These are phyloP conservation scores for Tillandsia fasciculata DNA, from an alignment of 176 grass and related monocot genomes.

Conservation along the genomic window DNA sequence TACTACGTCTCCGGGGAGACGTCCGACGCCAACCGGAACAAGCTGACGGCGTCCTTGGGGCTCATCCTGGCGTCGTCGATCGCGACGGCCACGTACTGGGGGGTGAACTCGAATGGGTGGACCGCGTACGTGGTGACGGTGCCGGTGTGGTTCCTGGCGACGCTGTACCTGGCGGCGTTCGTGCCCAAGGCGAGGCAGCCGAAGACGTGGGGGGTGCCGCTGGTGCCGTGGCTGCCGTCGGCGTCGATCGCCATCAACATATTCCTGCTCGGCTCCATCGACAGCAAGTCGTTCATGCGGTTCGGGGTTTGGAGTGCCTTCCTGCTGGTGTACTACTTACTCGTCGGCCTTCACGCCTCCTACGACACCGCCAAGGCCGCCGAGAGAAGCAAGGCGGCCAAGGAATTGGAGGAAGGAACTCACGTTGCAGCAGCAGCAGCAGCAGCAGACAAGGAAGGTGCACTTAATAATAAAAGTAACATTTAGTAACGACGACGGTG, in stretches of 20 bases:
- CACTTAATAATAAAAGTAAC: too few relatives aligned
- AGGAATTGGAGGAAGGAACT: not conserved
- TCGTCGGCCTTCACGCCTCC: conserved; percentile 82
- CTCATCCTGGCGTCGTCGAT: conserved; percentile 33
- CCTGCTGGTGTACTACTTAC: conserved; percentile 77
- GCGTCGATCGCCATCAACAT: conserved; percentile 69
- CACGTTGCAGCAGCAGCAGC: too few relatives aligned
- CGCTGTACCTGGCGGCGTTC: conserved; percentile 29
- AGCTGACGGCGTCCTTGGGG: conserved; percentile 22
- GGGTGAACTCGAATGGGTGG: conserved; percentile 7
- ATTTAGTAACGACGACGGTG: too few relatives aligned
- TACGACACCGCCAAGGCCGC: conserved; percentile 43
- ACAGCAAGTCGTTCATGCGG: conserved; percentile 54
- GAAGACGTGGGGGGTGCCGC: conserved; percentile 42
- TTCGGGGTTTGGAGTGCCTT: conserved; percentile 59
- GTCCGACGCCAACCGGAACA: conserved; percentile 16
- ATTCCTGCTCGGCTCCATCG: conserved; percentile 89
- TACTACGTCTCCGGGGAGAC: conserved; percentile 56
- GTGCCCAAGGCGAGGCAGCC: conserved; percentile 53
- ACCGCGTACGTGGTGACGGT: conserved; percentile 30
- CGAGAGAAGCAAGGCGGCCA: conserved; percentile 22
- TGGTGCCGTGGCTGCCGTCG: conserved; percentile 68
- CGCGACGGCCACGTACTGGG: conserved; percentile 31
- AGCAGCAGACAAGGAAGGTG: too few relatives aligned
- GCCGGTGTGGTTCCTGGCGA: conserved; percentile 27